Evolutionary conservation across 306 rosid genomes (phyloP).

Genomic region (Begonia peltatifolia): DNA sequence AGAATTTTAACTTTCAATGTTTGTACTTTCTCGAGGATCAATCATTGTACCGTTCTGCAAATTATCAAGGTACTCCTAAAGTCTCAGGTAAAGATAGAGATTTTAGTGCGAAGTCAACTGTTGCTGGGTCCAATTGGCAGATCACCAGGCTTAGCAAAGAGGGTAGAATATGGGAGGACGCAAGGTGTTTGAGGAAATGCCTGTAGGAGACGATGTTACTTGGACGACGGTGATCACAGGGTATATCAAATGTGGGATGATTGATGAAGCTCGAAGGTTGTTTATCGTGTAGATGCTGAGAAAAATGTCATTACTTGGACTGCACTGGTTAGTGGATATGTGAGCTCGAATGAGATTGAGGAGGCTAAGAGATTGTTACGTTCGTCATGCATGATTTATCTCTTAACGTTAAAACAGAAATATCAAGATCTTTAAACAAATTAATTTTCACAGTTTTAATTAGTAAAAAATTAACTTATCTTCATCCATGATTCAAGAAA

Average conservation of each 20-base stretch:
- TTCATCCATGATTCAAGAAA: too few relatives aligned
- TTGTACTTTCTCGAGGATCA: not conserved
- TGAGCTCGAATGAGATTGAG: constrained; percentile 15
- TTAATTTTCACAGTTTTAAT: too few relatives aligned
- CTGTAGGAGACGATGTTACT: constrained; percentile 26
- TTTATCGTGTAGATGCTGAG: constrained; percentile 27
- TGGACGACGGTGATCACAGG: constrained; percentile 33
- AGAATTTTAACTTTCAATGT: not conserved
- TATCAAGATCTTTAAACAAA: too few relatives aligned
- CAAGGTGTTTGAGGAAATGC: constrained; percentile 25
- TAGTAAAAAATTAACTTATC: too few relatives aligned
- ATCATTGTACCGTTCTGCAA: constrained; percentile 7
- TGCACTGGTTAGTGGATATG: constrained; percentile 27
- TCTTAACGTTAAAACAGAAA: too few relatives aligned
- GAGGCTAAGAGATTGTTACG: too few relatives aligned
- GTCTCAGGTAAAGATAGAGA: constrained; percentile 12
- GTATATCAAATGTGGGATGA: constrained; percentile 22
- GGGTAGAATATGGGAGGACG: constrained; percentile 25
- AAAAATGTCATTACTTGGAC: constrained; percentile 43
- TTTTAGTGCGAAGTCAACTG: constrained; percentile 10
- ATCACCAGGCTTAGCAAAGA: constrained; percentile 17
- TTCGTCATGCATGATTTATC: too few relatives aligned
- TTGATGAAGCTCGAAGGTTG: constrained; percentile 26
- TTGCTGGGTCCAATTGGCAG: constrained; percentile 24
- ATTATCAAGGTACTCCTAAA: constrained; percentile 1